Conservation (phyloP, 345 rosid species). For the Noccaea bulbosa region DNA sequence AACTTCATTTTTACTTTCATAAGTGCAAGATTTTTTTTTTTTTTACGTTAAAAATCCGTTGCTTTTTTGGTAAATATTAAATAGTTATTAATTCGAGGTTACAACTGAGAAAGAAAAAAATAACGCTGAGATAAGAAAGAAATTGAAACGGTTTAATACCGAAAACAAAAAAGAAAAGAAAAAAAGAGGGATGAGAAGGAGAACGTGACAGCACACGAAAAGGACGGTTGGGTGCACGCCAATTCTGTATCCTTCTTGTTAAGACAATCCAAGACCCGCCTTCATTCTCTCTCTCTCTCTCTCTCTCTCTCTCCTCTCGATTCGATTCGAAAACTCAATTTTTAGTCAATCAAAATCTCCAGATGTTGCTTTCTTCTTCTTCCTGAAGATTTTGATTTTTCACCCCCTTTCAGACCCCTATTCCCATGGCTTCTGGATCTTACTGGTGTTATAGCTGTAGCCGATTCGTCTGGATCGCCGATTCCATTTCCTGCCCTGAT, state of each 20-base stretch:
- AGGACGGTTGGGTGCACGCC: constrained; percentile 38
- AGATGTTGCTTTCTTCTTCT: constrained; percentile 20
- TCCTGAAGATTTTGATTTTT: background rate
- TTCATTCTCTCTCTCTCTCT: background rate
- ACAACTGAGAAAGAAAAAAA: background rate
- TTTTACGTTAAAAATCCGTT: background rate
- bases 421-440: constrained; percentile 62
- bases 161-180: background rate
- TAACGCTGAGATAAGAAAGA: background rate
- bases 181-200: constrained; percentile 11
- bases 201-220: constrained; percentile 32
- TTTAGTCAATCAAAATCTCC: constrained; percentile 17
- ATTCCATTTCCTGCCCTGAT: constrained; percentile 63
- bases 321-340: background rate
- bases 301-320: constrained; percentile 12
- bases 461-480: constrained; percentile 64
- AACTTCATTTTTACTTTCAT: background rate
- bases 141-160: no score
- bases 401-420: background rate
- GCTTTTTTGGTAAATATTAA: background rate
- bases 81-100: background rate
- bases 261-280: constrained; percentile 21
- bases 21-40: background rate
- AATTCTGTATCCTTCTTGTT: constrained; percentile 32
- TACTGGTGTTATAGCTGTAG: constrained; percentile 92